phyloP scores from a whole-genome alignment of 1,284 basidiomycete genomes.

The Ustilago loliicola region DNA sequence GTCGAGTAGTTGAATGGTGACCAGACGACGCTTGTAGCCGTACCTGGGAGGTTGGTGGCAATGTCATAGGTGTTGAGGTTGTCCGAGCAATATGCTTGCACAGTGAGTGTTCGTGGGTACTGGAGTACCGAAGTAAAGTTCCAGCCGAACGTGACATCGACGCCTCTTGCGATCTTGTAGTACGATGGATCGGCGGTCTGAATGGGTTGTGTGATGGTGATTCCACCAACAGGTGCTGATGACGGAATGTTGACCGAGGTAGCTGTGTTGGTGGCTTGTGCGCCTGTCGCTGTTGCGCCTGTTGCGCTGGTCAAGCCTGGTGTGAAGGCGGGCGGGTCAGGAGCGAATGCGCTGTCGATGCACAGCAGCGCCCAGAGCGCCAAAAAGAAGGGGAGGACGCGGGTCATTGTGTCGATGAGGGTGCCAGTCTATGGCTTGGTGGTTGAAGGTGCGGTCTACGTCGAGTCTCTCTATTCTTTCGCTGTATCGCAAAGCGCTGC shows the following conservation, averaged over 20 bases:
- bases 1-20: conserved; percentile 64
- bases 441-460: too few species aligned
- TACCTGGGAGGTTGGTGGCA: conserved; percentile 61
- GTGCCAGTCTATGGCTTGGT: not conserved
- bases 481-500: not conserved
- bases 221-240: conserved; percentile 62
- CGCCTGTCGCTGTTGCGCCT: conserved; percentile 11
- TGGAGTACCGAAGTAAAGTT: conserved; percentile 66
- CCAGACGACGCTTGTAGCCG: conserved; percentile 64
- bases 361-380: conserved; percentile 36
- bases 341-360: conserved; percentile 25
- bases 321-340: conserved; percentile 41
- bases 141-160: conserved; percentile 68
- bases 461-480: not conserved
- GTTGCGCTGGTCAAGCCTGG: conserved; percentile 26
- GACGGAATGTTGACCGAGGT: conserved; percentile 50
- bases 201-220: conserved; percentile 65
- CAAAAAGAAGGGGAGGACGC: conserved; percentile 25
- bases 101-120: conserved; percentile 56
- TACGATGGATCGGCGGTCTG: conserved; percentile 66
- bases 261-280: conserved; percentile 19
- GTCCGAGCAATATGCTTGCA: conserved; percentile 66
- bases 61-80: conserved; percentile 67
- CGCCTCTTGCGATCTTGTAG: conserved; percentile 68
- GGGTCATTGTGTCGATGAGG: conserved; percentile 12